These are phyloP conservation scores for Xylaria telfairii DNA, from an alignment of 495 filamentous ascomycete species.

Conservation along the genomic window DNA sequence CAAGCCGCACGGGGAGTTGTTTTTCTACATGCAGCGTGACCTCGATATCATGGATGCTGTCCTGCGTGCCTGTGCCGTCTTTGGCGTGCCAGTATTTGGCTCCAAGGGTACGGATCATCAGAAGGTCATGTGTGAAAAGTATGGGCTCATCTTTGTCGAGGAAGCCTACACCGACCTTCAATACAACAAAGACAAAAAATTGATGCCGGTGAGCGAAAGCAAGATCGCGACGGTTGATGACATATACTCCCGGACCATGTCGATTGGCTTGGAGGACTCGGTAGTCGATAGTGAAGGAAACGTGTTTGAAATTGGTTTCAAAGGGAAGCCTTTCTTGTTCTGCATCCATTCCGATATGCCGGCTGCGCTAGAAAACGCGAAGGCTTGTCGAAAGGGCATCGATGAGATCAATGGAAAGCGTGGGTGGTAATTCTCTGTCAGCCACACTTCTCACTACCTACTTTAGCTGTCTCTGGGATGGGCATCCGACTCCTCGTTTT, in stretches of 20 bases:
- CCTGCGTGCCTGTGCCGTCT: constrained; percentile 52
- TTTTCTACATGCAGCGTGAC: constrained; percentile 64
- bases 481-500: background rate
- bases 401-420: constrained; percentile 45
- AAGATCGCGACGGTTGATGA: constrained; percentile 57
- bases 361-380: constrained; percentile 48
- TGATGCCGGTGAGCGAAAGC: constrained; percentile 63
- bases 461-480: background rate
- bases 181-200: constrained; percentile 56
- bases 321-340: constrained; percentile 54
- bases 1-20: constrained; percentile 64
- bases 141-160: constrained; percentile 59
- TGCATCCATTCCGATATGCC: constrained; percentile 62
- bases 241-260: constrained; percentile 51
- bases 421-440: background rate
- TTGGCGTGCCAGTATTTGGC: constrained; percentile 62
- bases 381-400: constrained; percentile 47
- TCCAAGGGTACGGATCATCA: constrained; percentile 60
- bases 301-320: constrained; percentile 50
- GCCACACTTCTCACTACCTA: background rate
- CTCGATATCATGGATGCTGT: constrained; percentile 57
- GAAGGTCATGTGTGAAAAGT: constrained; percentile 56
- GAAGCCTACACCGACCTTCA: constrained; percentile 66
- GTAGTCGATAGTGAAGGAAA: constrained; percentile 51
- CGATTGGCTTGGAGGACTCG: constrained; percentile 50